Conservation (phyloP, 495 filamentous ascomycete genomes). For the Neurospora hispaniola region DNA sequence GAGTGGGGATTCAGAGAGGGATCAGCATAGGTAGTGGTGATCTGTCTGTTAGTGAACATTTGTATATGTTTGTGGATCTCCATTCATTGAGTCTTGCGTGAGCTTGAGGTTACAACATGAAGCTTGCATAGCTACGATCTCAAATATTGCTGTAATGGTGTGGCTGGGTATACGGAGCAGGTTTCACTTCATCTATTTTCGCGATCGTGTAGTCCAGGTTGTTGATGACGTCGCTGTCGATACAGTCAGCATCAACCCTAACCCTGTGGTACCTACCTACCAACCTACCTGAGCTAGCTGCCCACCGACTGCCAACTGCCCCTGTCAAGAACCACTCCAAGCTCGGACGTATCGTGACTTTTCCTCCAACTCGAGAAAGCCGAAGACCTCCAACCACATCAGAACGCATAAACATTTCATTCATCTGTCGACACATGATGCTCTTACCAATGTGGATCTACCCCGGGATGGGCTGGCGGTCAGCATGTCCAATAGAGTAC, state of each 20-base stretch:
- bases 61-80: background rate
- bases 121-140: background rate
- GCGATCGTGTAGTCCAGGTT: background rate
- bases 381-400: background rate
- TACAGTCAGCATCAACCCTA: background rate
- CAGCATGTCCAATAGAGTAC: background rate
- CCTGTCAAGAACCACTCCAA: background rate
- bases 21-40: background rate
- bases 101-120: background rate
- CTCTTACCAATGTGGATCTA: background rate
- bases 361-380: background rate
- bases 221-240: background rate
- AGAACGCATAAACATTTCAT: background rate
- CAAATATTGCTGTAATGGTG: background rate
- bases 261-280: background rate
- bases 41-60: background rate
- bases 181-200: background rate
- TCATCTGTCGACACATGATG: background rate
- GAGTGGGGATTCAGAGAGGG: background rate
- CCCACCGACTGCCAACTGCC: no score
- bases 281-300: no score
- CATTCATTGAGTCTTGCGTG: background rate
- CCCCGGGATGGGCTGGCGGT: background rate
- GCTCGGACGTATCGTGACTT: background rate
- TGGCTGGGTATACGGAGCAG: background rate